phyloP scores from a whole-genome alignment of 306 rosid species.

The Coriaria nepalensis region DNA sequence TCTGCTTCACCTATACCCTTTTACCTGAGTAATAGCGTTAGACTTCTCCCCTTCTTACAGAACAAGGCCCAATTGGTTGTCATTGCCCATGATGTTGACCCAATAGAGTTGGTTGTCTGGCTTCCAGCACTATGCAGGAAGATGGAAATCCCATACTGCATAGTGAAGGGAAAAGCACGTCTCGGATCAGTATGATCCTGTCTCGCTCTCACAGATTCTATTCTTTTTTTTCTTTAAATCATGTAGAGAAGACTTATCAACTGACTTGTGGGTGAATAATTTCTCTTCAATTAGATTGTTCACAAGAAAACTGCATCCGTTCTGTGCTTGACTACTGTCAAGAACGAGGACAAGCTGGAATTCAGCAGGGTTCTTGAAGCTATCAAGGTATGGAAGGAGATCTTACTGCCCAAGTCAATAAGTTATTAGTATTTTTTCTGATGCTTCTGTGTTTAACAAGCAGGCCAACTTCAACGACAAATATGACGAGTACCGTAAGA shows the following conservation, averaged over 20 bases:
- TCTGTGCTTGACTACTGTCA: slow-evolving; percentile 67
- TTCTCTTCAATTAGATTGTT: slow-evolving; percentile 31
- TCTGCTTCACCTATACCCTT: not conserved
- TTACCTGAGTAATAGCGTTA: not conserved
- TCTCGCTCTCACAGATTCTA: not conserved
- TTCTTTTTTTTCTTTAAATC: not conserved
- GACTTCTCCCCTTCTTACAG: slow-evolving; percentile 16
- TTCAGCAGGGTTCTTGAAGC: slow-evolving; percentile 66
- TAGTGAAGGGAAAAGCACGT: slow-evolving; percentile 79
- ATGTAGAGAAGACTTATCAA: not conserved
- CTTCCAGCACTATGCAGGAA: slow-evolving; percentile 78
- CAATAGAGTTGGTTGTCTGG: slow-evolving; percentile 78
- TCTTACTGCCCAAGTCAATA: not conserved
- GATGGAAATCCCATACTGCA: slow-evolving; percentile 86
- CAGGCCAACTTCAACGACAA: slow-evolving; percentile 89
- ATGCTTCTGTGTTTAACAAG: not conserved
- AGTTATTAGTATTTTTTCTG: not conserved
- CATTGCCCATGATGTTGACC: slow-evolving; percentile 77
- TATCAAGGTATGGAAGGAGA: slow-evolving; percentile 43
- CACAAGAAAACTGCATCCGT: slow-evolving; percentile 75
- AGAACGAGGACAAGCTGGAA: slow-evolving; percentile 72
- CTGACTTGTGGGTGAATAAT: not conserved
- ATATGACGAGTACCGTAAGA: slow-evolving; percentile 63
- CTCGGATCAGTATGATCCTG: slow-evolving; percentile 37
- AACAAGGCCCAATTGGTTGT: slow-evolving; percentile 78